These are phyloP conservation scores for Lachancea nothofagi DNA, from an alignment of 805 yeast species.

Conservation along the genomic window DNA sequence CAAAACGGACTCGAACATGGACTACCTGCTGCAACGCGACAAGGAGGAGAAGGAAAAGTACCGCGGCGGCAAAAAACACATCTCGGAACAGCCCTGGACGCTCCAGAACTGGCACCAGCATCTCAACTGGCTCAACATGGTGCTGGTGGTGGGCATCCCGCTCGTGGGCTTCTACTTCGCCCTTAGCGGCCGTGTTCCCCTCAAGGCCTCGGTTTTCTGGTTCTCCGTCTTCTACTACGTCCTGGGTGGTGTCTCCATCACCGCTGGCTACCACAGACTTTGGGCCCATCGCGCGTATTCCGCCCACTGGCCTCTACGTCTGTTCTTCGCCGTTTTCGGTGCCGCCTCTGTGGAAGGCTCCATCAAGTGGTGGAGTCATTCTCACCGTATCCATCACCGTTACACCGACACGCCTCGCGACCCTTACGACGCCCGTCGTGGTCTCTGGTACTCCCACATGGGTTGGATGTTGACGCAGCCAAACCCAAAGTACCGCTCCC, in stretches of 20 bases:
- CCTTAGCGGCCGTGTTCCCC: slow-evolving; percentile 37
- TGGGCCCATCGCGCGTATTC: slow-evolving; percentile 73
- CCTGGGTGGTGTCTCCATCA: slow-evolving; percentile 67
- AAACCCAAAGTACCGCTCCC: slow-evolving; percentile 74
- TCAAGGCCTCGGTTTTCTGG: slow-evolving; percentile 42
- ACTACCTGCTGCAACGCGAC: slow-evolving; percentile 42
- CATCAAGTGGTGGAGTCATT: slow-evolving; percentile 85
- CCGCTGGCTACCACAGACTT: slow-evolving; percentile 79
- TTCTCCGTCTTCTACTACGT: slow-evolving; percentile 49
- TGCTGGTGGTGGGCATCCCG: slow-evolving; percentile 61
- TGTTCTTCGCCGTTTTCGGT: slow-evolving; percentile 71
- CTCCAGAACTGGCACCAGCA: slow-evolving; percentile 63
- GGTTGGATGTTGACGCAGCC: slow-evolving; percentile 83
- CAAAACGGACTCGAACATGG: slow-evolving; percentile 35
- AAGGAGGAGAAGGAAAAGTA: slow-evolving; percentile 38
- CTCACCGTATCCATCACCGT: slow-evolving; percentile 82
- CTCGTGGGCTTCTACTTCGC: slow-evolving; percentile 45
- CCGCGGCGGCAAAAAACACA: slow-evolving; percentile 40
- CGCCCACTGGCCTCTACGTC: slow-evolving; percentile 53
- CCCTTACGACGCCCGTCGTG: slow-evolving; percentile 80
- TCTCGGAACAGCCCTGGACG: slow-evolving; percentile 79
- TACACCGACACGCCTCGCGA: slow-evolving; percentile 79
- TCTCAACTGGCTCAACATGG: slow-evolving; percentile 71
- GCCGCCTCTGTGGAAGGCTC: slow-evolving; percentile 83
- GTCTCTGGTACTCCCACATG: slow-evolving; percentile 78